A percentile compares a stretch with the other conserved stretches of the same genome.
phyloP scores from a whole-genome alignment of 768 basidiomycete species.

The Tylopilus balloui region DNA sequence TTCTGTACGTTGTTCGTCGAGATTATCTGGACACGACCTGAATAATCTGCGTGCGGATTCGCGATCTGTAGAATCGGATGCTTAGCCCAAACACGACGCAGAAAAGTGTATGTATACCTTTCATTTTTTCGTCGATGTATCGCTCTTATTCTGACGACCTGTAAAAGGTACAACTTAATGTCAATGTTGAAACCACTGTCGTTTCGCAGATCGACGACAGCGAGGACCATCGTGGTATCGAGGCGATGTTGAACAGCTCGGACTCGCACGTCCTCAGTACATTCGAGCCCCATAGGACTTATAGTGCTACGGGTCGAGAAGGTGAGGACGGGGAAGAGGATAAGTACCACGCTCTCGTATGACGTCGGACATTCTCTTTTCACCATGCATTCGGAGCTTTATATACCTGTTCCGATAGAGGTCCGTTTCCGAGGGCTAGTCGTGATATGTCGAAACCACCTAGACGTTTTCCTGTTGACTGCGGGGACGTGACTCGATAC shows the following conservation, averaged over 20 bases:
- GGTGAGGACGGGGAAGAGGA: slow-evolving; percentile 17
- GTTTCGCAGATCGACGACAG: slow-evolving; percentile 29
- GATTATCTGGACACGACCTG: not conserved
- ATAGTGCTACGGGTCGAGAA: slow-evolving; percentile 14
- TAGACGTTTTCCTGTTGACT: no score
- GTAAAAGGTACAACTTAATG: slow-evolving; percentile 25
- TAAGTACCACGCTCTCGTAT: slow-evolving; percentile 13
- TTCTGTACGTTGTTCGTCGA: slow-evolving; percentile 17
- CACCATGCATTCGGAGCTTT: not conserved
- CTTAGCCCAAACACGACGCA: slow-evolving; percentile 16
- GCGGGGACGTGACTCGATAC: no score
- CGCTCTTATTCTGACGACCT: no score
- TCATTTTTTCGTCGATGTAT: no score
- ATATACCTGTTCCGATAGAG: not conserved
- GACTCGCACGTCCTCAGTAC: slow-evolving; percentile 2
- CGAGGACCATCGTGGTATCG: slow-evolving; percentile 17
- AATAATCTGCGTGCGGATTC: not conserved
- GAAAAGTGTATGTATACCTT: slow-evolving; percentile 17
- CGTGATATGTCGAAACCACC: no score
- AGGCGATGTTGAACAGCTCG: slow-evolving; percentile 4
- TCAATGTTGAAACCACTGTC: slow-evolving; percentile 32
- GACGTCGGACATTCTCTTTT: not conserved
- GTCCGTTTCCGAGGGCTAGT: not conserved
- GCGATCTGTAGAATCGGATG: slow-evolving; percentile 21
- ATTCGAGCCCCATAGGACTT: slow-evolving; percentile 11